phyloP scores from a whole-genome alignment of 2,329 filamentous ascomycete genomes.

The Scytalidium sp. region DNA sequence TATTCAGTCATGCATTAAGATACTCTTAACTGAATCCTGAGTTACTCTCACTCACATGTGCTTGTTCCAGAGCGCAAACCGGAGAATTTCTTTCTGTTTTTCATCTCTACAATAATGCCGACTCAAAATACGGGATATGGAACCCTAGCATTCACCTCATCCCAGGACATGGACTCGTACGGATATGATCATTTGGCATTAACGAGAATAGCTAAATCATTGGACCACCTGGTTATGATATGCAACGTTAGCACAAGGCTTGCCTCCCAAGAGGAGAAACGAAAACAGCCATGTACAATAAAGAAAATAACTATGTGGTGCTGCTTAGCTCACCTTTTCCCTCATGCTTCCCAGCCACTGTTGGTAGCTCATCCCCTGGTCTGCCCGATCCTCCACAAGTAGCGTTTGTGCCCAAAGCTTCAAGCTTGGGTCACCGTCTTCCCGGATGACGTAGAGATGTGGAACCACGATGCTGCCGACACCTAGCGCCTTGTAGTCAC shows the following conservation, averaged over 20 bases:
- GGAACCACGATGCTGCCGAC: slow-evolving; percentile 93
- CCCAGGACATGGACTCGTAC: neutral
- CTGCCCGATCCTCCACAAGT: slow-evolving; percentile 89
- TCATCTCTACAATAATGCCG: too few species aligned
- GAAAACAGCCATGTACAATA: neutral
- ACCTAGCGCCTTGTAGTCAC: slow-evolving; percentile 80
- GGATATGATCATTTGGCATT: too few species aligned
- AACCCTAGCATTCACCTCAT: neutral
- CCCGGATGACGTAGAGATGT: slow-evolving; percentile 87
- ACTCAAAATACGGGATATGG: neutral
- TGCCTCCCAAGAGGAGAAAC: slow-evolving; percentile 9
- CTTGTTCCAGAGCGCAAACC: too few species aligned
- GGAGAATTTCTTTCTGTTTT: neutral
- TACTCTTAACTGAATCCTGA: too few species aligned
- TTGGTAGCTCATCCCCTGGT: slow-evolving; percentile 87
- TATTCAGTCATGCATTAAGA: neutral
- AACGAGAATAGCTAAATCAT: slow-evolving; percentile 11
- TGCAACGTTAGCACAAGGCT: slow-evolving; percentile 21
- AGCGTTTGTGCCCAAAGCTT: slow-evolving; percentile 97
- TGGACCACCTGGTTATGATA: slow-evolving; percentile 23
- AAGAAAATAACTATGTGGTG: slow-evolving; percentile 2
- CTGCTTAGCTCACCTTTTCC: slow-evolving; percentile 74
- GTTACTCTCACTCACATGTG: too few species aligned
- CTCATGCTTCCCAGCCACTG: slow-evolving; percentile 91
- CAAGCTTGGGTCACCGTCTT: slow-evolving; percentile 92